A percentile compares a stretch with the other conserved stretches of the same genome.
Evolutionary conservation across 345 rosid species (phyloP).

Genomic region (Laguncularia racemosa): DNA sequence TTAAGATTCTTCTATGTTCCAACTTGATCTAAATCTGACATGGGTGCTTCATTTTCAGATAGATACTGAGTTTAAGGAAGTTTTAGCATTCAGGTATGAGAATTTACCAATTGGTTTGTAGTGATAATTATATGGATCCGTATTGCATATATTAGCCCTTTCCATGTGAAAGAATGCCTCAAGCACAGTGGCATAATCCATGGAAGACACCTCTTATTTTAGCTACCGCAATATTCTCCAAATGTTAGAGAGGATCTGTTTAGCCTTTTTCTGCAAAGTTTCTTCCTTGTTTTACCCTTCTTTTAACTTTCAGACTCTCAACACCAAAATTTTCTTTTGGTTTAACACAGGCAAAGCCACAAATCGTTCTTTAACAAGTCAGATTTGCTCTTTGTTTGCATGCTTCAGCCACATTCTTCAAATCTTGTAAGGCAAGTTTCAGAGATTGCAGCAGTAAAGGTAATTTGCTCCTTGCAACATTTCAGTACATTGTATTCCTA

Average conservation of each 20-base stretch:
- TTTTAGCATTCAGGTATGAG: slow-evolving; percentile 34
- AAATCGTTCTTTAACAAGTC: slow-evolving; percentile 30
- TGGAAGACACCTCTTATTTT: too few relatives aligned
- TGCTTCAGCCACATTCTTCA: slow-evolving; percentile 24
- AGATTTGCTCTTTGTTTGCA: slow-evolving; percentile 33
- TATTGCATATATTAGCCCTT: too few relatives aligned
- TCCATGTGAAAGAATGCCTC: too few relatives aligned
- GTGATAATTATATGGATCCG: background rate
- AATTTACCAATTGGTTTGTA: background rate
- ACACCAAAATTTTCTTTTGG: background rate
- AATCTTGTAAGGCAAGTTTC: slow-evolving; percentile 24
- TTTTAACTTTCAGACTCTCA: background rate
- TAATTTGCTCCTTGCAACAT: background rate
- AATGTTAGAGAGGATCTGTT: too few relatives aligned
- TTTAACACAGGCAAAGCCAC: slow-evolving; percentile 29
- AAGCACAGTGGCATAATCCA: too few relatives aligned
- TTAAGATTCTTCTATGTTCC: background rate
- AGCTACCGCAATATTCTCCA: too few relatives aligned
- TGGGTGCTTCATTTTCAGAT: slow-evolving; percentile 16
- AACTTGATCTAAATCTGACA: slow-evolving; percentile 4
- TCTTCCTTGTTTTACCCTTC: too few relatives aligned
- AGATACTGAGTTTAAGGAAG: slow-evolving; percentile 28
- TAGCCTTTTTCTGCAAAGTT: too few relatives aligned
- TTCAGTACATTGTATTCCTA: too few relatives aligned
- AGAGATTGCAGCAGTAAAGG: slow-evolving; percentile 36